Percentiles rank a stretch among this genome's conserved stretches.
These are phyloP conservation scores for Diaporthe destruens DNA, from an alignment of 2,329 filamentous ascomycete genomes.

Conservation along the genomic window DNA sequence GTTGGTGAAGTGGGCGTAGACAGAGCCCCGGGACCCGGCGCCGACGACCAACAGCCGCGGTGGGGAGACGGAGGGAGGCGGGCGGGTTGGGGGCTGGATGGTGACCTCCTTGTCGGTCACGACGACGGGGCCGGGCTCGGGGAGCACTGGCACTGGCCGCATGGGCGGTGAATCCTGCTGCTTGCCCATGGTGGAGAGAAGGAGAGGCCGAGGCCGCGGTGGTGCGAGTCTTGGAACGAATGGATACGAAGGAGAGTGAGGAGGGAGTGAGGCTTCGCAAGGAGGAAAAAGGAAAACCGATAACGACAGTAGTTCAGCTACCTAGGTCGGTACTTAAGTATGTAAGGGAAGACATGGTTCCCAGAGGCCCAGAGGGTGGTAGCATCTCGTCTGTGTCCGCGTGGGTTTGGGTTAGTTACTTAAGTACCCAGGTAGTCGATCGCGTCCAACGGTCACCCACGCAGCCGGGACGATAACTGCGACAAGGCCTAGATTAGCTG, in stretches of 20 bases:
- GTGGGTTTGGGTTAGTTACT: too few species aligned
- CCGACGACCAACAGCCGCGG: constrained; percentile 84
- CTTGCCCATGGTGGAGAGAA: constrained; percentile 35
- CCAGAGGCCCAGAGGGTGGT: constrained; percentile 33
- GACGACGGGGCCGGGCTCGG: constrained; percentile 41
- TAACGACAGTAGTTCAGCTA: neutral
- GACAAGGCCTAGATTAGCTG: constrained; percentile 6
- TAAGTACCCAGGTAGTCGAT: constrained; percentile 10
- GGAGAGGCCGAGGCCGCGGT: neutral
- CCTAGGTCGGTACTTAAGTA: too few species aligned
- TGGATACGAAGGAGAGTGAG: too few species aligned
- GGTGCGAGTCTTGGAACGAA: neutral
- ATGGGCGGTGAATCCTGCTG: constrained; percentile 43
- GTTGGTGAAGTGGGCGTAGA: constrained; percentile 78
- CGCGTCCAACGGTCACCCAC: constrained; percentile 17
- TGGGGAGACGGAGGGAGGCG: constrained; percentile 61
- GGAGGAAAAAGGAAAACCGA: neutral
- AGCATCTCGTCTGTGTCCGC: constrained; percentile 23
- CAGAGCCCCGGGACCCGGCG: constrained; percentile 81
- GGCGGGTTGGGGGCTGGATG: constrained; percentile 50
- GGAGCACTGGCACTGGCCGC: constrained; percentile 36
- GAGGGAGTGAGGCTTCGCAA: neutral
- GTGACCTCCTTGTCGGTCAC: constrained; percentile 41
- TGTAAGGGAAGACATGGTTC: too few species aligned
- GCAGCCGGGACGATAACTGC: constrained; percentile 15